Conservation (phyloP, 768 basidiomycete species). For the Lactarius indigo region DNA sequence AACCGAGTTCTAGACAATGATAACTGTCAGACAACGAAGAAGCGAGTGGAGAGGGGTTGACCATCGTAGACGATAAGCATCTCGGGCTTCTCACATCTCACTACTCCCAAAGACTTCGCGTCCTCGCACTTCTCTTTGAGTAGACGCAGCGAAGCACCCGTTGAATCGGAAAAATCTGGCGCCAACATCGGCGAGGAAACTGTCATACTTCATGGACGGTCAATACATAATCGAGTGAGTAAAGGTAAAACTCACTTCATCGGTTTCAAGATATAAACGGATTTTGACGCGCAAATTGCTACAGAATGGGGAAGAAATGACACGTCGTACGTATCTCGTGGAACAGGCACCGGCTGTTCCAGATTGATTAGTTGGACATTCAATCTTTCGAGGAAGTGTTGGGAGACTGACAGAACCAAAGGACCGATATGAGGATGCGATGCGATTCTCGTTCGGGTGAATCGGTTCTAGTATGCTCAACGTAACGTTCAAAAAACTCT, state of each 20-base stretch:
- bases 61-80: constrained; percentile 74
- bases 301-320: constrained; percentile 58
- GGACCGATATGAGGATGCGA: constrained; percentile 46
- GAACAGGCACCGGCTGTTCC: constrained; percentile 59
- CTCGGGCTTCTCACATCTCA: constrained; percentile 52
- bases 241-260: constrained; percentile 48
- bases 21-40: neutral
- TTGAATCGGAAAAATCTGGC: constrained; percentile 52
- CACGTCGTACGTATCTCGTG: constrained; percentile 64
- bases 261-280: constrained; percentile 64
- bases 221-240: neutral
- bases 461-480: constrained; percentile 60
- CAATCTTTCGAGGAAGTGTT: neutral
- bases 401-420: constrained; percentile 58
- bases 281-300: constrained; percentile 60
- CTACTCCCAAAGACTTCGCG: constrained; percentile 63
- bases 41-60: constrained; percentile 33
- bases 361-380: neutral
- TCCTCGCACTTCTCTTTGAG: constrained; percentile 59
- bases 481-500: constrained; percentile 55
- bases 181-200: constrained; percentile 45
- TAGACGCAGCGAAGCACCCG: constrained; percentile 34
- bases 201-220: constrained; percentile 35
- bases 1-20: constrained; percentile 56
- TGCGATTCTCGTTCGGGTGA: constrained; percentile 37